Base-by-base conservation (phyloP, 345 rosid genomes). In the Clausena lansium region DNA sequence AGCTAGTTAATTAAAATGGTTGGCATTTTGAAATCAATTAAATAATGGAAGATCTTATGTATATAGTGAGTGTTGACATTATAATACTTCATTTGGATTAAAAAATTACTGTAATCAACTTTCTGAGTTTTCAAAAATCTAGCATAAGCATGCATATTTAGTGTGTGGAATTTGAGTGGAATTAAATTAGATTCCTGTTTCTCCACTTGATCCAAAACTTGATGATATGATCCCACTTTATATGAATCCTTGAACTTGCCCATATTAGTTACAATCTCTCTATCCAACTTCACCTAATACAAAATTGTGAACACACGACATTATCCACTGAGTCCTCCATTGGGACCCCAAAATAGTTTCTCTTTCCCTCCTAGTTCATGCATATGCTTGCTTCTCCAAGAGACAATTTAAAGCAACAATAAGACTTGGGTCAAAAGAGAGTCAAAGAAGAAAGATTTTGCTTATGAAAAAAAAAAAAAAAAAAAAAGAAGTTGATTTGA, bases 171-270 rank as follows among this genome's bases (percentile, higher is more conserved):
- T 55, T 14, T 25, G 13, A 39, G 76, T 77, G 54, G 58, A 64
- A 67, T 54, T 67, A 36, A 75, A 20, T 59, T 66, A 35, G 41
- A 58, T 41, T 25, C 36, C 7, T 20, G 81, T 69, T 54, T 59
- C 71, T 63, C 78, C 85, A 82, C 85, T 84, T 73, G 70, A 35
- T 35, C 77, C 77, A 77, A 81, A 65, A 3, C 47, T 74, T 62
- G 84, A 81, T 78, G 80, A 74, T 84, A 19, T 52, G 70, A 78
- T 82, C 72, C 83, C 83, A 80, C 84, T 70, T 55, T 78, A 77
- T 66, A 58, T 82, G 90, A 86, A 84, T 88, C 89, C 83, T 88
- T 91, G 93, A 91, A 93, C 88, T 85, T 89, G 92, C 88, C 92
- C 94, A 85, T 81, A 80, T 87, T 64, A 82, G 76, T 75, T 84